Evolutionary conservation across 257 asterid genomes (phyloP).

Genomic region (Galeopsis tetrahit): DNA sequence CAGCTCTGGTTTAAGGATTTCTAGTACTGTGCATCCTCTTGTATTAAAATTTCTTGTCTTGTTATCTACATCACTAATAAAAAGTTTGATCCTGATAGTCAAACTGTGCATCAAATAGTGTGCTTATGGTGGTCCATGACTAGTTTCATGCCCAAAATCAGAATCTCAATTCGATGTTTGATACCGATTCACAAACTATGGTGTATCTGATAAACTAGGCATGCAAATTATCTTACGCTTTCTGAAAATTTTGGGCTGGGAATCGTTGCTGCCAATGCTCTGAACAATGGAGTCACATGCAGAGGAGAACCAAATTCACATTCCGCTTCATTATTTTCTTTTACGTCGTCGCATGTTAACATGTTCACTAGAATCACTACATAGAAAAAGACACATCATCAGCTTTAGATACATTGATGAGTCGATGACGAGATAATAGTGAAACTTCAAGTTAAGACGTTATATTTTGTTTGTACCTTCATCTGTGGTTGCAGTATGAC

Average conservation of each 20-base stretch:
- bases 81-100: too few relatives aligned
- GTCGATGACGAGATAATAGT: constrained; percentile 14
- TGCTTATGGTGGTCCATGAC: constrained; percentile 1
- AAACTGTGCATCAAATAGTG: background rate
- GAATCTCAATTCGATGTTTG: background rate
- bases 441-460: constrained; percentile 1
- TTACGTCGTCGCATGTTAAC: constrained; percentile 44
- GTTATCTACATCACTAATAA: too few relatives aligned
- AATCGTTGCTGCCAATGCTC: constrained; percentile 89
- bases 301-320: constrained; percentile 76
- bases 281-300: constrained; percentile 88
- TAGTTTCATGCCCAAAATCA: background rate
- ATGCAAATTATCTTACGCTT: constrained; percentile 68
- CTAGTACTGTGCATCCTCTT: too few relatives aligned
- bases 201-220: background rate
- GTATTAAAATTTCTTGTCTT: too few relatives aligned
- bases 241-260: constrained; percentile 97
- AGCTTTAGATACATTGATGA: constrained; percentile 31
- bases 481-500: constrained; percentile 42
- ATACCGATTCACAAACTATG: background rate
- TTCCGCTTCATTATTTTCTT: constrained; percentile 40
- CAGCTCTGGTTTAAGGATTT: too few relatives aligned
- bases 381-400: constrained; percentile 21
- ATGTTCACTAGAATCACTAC: constrained; percentile 50
- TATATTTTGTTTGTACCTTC: constrained; percentile 45